Evolutionary conservation across 257 asterid genomes (phyloP).

Genomic region (Fraxinus excelsior): DNA sequence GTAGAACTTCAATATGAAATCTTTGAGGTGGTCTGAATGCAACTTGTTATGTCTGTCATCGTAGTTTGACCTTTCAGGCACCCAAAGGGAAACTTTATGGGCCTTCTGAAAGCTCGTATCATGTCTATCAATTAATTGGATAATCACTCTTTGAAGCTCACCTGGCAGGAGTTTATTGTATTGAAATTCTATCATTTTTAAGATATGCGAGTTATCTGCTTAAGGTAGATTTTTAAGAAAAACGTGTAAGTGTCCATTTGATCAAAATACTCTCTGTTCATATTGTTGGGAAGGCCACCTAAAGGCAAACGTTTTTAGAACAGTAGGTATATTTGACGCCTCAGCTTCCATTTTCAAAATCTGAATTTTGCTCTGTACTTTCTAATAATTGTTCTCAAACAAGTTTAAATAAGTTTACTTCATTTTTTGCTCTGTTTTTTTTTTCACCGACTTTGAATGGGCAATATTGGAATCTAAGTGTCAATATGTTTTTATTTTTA

Average conservation of each 20-base stretch:
- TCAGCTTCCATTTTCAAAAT: neutral
- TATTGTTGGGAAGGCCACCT: neutral
- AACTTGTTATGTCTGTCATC: neutral
- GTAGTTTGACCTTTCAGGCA: constrained; percentile 5
- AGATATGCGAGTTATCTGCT: neutral
- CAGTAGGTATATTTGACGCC: neutral
- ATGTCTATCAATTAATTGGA: neutral
- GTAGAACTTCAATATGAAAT: neutral
- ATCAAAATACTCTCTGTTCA: neutral
- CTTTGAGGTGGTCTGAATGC: neutral
- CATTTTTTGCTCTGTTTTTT: neutral
- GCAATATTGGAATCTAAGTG: neutral
- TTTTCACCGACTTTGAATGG: neutral
- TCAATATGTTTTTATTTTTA: neutral
- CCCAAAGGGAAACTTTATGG: constrained; percentile 5
- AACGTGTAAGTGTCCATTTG: neutral
- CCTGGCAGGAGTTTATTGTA: neutral
- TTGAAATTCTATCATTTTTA: neutral
- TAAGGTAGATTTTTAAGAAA: neutral
- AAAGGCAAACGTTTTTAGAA: neutral
- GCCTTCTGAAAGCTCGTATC: neutral
- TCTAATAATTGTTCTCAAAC: neutral
- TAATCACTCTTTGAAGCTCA: neutral
- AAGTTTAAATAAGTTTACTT: neutral
- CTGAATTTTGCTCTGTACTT: neutral